Percentiles rank a stretch among this genome's conserved stretches.
Evolutionary conservation across 2,329 filamentous ascomycete genomes (phyloP).

Genomic region (Leptosphaerulina australis): DNA sequence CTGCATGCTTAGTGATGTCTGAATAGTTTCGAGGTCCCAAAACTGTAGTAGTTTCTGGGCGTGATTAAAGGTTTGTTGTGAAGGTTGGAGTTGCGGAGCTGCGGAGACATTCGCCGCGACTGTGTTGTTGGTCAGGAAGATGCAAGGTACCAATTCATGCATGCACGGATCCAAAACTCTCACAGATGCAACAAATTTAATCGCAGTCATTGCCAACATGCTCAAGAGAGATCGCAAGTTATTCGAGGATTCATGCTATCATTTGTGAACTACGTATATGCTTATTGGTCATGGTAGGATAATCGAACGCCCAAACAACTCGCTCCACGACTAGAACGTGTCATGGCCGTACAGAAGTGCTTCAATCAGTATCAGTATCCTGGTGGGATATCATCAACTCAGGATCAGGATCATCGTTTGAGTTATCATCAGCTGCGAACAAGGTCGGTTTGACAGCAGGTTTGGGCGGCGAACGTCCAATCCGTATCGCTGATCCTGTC

Average conservation of each 20-base stretch:
- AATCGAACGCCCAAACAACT: conserved; percentile 3
- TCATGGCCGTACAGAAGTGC: background rate
- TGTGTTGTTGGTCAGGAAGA: conserved; percentile 4
- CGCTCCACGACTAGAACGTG: background rate
- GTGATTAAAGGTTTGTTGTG: background rate
- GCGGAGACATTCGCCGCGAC: conserved; percentile 5
- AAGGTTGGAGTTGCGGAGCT: conserved; percentile 3
- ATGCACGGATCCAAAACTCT: background rate
- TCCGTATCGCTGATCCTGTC: conserved; percentile 41
- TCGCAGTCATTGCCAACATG: too few species aligned
- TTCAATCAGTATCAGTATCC: conserved; percentile 48
- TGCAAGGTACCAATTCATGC: background rate
- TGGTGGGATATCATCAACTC: conserved; percentile 57
- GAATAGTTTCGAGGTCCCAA: background rate
- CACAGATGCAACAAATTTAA: background rate
- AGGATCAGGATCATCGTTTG: conserved; percentile 55
- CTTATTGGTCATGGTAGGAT: too few species aligned
- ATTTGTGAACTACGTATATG: background rate
- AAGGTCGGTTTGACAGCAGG: conserved; percentile 38
- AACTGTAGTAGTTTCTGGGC: background rate
- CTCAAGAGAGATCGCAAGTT: too few species aligned
- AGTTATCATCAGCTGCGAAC: conserved; percentile 52
- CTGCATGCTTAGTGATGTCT: conserved; percentile 27
- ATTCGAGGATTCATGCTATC: background rate
- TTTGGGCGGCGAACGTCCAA: conserved; percentile 37